Conservation (phyloP, 164 flowering plant species). For the Piper longum region DNA sequence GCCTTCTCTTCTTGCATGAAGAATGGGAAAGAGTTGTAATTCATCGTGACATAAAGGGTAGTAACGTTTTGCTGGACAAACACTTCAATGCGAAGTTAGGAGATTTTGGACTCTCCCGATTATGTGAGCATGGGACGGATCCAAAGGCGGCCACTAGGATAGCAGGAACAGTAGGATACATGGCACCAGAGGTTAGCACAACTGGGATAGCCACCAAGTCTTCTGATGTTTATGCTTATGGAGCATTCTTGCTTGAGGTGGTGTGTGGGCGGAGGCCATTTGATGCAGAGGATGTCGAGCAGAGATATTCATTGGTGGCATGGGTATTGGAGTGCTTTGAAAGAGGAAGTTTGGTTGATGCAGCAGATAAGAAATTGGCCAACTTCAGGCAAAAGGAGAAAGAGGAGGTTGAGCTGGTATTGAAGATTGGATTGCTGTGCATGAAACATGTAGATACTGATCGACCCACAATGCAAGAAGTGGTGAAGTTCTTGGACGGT, state of each 20-base stretch:
- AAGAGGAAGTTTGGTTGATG: background rate
- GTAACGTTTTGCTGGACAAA: background rate
- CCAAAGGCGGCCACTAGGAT: background rate
- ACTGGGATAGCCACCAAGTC: background rate
- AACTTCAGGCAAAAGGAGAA: background rate
- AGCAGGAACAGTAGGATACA: background rate
- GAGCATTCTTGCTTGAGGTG: background rate
- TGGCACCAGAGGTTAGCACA: background rate
- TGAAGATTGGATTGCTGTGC: background rate
- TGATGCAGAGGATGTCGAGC: background rate
- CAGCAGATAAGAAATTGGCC: background rate
- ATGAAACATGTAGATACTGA: background rate
- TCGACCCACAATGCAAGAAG: background rate
- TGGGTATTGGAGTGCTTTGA: background rate
- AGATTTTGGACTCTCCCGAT: background rate
- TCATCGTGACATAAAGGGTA: background rate
- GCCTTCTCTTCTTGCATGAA: background rate
- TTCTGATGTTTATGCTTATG: background rate
- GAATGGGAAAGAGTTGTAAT: background rate
- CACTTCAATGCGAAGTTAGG: background rate
- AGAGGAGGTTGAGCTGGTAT: background rate
- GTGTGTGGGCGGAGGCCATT: background rate
- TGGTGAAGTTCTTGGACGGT: background rate
- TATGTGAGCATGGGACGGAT: background rate
- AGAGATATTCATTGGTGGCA: background rate